Conservation (phyloP, 768 basidiomycete genomes). For the Podaxis sp. region DNA sequence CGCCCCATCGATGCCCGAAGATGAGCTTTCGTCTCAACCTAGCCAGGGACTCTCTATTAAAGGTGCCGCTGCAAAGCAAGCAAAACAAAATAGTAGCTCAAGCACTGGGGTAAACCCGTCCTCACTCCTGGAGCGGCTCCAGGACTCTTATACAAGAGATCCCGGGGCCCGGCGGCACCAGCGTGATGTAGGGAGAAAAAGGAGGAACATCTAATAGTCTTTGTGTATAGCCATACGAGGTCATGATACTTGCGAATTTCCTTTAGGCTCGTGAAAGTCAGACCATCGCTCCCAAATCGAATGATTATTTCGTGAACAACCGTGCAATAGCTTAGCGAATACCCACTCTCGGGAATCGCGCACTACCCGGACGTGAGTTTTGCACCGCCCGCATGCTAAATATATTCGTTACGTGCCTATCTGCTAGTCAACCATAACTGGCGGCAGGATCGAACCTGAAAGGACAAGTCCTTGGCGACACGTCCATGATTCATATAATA, state of each 20-base stretch:
- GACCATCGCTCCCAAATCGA: too few relatives aligned
- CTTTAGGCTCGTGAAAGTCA: neutral
- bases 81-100: neutral
- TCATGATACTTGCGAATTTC: too few relatives aligned
- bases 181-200: constrained; percentile 9
- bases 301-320: too few relatives aligned
- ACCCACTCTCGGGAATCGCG: neutral
- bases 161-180: neutral
- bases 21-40: neutral
- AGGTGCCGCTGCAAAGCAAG: constrained; percentile 18
- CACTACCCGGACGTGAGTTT: neutral
- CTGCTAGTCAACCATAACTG: neutral
- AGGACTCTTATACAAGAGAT: constrained; percentile 5
- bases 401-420: neutral
- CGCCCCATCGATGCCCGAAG: constrained; percentile 5
- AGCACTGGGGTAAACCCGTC: constrained; percentile 4
- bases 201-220: constrained; percentile 5
- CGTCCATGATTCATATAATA: neutral
- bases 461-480: constrained; percentile 8
- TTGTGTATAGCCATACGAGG: neutral
- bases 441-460: neutral
- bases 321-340: neutral
- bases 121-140: constrained; percentile 20
- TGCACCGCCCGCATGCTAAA: neutral
- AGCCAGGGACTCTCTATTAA: constrained; percentile 20